phyloP scores from a whole-genome alignment of 1,139 yeast genomes.

The Eremothecium coryli region DNA sequence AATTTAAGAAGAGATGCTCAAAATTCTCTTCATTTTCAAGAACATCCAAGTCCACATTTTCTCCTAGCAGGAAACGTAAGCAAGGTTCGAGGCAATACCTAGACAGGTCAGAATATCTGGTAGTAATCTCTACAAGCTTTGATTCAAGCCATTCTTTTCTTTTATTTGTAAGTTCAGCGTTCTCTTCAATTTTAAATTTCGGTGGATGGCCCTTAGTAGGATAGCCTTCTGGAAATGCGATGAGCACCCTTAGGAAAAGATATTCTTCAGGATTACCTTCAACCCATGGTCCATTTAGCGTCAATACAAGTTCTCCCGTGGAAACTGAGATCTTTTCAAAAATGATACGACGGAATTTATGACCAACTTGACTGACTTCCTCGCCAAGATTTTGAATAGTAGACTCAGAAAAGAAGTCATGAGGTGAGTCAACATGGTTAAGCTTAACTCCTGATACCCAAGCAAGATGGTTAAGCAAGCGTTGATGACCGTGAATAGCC shows the following conservation, averaged over 20 bases:
- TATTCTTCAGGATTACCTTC: conserved; percentile 38
- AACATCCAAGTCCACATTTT: conserved; percentile 47
- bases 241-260: conserved; percentile 59
- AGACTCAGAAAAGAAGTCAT: conserved; percentile 41
- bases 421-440: conserved; percentile 30
- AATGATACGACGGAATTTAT: conserved; percentile 75
- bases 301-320: conserved; percentile 67
- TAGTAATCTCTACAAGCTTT: conserved; percentile 48
- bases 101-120: conserved; percentile 46
- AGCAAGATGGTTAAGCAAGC: conserved; percentile 58
- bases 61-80: conserved; percentile 73
- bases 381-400: conserved; percentile 62
- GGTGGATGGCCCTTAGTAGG: conserved; percentile 52
- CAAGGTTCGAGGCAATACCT: conserved; percentile 75
- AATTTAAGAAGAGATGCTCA: conserved; percentile 22
- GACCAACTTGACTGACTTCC: conserved; percentile 84
- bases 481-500: conserved; percentile 15
- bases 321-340: conserved; percentile 85
- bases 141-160: conserved; percentile 42
- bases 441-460: conserved; percentile 92
- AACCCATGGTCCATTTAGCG: conserved; percentile 72
- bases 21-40: conserved; percentile 22
- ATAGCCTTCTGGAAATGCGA: conserved; percentile 61
- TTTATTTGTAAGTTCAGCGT: conserved; percentile 49
- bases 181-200: conserved; percentile 65